These are phyloP conservation scores for Saccharomycopsis schoenii DNA, from an alignment of 805 yeast genomes.

Conservation along the genomic window DNA sequence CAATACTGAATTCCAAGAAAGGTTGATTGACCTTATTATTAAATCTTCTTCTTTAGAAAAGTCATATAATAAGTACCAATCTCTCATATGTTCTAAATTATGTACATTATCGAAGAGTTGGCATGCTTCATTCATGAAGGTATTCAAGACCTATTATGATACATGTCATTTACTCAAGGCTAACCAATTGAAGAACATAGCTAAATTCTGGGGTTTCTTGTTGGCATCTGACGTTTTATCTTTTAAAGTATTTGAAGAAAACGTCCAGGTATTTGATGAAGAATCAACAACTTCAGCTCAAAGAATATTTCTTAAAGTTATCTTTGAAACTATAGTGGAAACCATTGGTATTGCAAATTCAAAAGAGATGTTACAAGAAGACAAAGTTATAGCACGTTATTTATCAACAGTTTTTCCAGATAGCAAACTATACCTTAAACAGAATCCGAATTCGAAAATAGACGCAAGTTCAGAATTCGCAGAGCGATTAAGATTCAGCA, in stretches of 20 bases:
- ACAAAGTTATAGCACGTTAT: constrained; percentile 30
- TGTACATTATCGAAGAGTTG: constrained; percentile 43
- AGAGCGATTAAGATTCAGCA: constrained; percentile 60
- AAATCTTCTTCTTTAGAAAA: constrained; percentile 65
- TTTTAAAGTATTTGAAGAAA: constrained; percentile 44
- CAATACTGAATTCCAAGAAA: constrained; percentile 10
- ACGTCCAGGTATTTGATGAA: constrained; percentile 41
- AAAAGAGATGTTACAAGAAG: constrained; percentile 39
- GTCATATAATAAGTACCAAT: constrained; percentile 78
- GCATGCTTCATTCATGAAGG: constrained; percentile 41
- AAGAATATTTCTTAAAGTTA: constrained; percentile 70
- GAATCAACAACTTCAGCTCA: constrained; percentile 65
- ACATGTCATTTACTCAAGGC: constrained; percentile 61
- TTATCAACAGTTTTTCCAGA: constrained; percentile 58
- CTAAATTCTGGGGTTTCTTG: constrained; percentile 79
- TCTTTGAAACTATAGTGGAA: constrained; percentile 69
- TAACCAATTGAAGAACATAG: constrained; percentile 65
- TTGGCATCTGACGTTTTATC: constrained; percentile 60
- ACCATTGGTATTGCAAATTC: constrained; percentile 58
- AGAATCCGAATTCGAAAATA: constrained; percentile 23
- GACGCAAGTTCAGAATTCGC: constrained; percentile 25
- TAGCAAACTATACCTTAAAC: constrained; percentile 20
- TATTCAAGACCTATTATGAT: constrained; percentile 48
- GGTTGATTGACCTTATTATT: constrained; percentile 18
- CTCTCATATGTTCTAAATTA: constrained; percentile 62